Conservation (phyloP, 2,329 filamentous ascomycete species). For the Rasamsonia emersonii region DNA sequence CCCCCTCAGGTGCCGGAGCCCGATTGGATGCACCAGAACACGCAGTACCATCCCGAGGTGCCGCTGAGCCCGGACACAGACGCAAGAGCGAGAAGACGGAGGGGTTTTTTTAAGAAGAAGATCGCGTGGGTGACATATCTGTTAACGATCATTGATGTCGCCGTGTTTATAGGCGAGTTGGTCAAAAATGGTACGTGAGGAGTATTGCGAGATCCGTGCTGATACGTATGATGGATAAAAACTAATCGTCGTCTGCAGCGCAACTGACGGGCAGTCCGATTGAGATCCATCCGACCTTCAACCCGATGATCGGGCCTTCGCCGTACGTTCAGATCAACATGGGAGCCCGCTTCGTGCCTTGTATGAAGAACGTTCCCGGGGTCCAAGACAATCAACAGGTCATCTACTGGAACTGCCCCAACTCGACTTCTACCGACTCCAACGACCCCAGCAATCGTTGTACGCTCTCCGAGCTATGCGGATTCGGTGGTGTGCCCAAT, state of each 20-base stretch:
- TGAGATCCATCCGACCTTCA: slow-evolving; percentile 72
- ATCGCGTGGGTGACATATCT: slow-evolving; percentile 76
- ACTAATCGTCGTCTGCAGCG: slow-evolving; percentile 36
- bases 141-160: slow-evolving; percentile 66
- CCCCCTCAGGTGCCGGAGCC: slow-evolving; percentile 21
- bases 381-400: slow-evolving; percentile 29
- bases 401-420: slow-evolving; percentile 67
- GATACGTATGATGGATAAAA: background rate
- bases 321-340: slow-evolving; percentile 89
- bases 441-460: slow-evolving; percentile 50
- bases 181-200: slow-evolving; percentile 64
- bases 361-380: slow-evolving; percentile 68
- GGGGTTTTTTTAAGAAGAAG: slow-evolving; percentile 47
- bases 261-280: slow-evolving; percentile 64
- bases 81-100: slow-evolving; percentile 9
- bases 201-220: background rate
- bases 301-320: slow-evolving; percentile 95
- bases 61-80: slow-evolving; percentile 14
- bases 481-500: slow-evolving; percentile 67
- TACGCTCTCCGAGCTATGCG: slow-evolving; percentile 70
- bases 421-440: slow-evolving; percentile 55
- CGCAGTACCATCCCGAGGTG: slow-evolving; percentile 35
- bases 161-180: slow-evolving; percentile 82
- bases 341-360: slow-evolving; percentile 85
- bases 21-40: slow-evolving; percentile 36